Percentiles rank a stretch among this genome's conserved stretches.
phyloP scores from a whole-genome alignment of 768 basidiomycete species.

The Suillus bovinus region DNA sequence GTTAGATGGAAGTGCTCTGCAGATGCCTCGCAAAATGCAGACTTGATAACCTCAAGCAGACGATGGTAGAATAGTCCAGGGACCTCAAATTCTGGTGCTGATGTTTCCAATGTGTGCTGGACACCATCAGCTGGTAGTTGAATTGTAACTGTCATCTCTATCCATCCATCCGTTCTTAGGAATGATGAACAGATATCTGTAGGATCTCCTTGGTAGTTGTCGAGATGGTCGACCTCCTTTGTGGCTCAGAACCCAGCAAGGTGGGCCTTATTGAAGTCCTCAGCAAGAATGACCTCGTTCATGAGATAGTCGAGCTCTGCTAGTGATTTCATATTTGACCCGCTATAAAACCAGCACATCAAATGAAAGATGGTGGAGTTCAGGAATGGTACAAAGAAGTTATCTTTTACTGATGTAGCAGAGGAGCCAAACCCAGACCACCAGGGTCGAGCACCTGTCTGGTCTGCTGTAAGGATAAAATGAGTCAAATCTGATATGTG shows the following conservation, averaged over 20 bases:
- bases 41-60: slow-evolving; percentile 24
- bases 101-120: not conserved
- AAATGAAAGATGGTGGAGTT: slow-evolving; percentile 19
- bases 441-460: slow-evolving; percentile 2
- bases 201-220: not conserved
- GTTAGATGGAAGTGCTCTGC: slow-evolving; percentile 18
- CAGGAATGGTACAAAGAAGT: slow-evolving; percentile 11
- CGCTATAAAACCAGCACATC: slow-evolving; percentile 25
- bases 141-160: slow-evolving; percentile 13
- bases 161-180: slow-evolving; percentile 7
- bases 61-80: slow-evolving; percentile 30
- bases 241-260: slow-evolving; percentile 6
- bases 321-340: slow-evolving; percentile 15
- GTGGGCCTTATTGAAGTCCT: slow-evolving; percentile 11
- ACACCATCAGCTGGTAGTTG: slow-evolving; percentile 7
- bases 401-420: not conserved
- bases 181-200: not conserved
- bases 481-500: slow-evolving; percentile 3
- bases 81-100: slow-evolving; percentile 15
- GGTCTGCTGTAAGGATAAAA: not conserved
- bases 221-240: not conserved
- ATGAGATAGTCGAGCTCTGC: slow-evolving; percentile 9
- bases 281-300: slow-evolving; percentile 6
- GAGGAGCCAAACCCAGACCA: slow-evolving; percentile 11
- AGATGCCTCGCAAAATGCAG: slow-evolving; percentile 20